Conservation (phyloP, 768 basidiomycete species). For the Mycena filopes region DNA sequence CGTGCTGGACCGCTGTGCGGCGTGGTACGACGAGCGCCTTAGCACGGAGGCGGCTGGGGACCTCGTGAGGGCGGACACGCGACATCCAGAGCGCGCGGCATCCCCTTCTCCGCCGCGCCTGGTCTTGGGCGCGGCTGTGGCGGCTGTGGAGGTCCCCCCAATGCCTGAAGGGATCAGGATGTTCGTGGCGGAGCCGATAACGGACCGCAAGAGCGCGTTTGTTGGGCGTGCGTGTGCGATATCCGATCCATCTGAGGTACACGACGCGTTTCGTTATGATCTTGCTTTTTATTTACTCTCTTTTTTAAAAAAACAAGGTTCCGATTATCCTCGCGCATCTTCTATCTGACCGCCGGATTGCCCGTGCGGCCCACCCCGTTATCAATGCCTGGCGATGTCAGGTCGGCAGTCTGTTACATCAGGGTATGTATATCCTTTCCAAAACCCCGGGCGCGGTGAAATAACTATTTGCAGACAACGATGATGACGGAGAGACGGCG, state of each 20-base stretch:
- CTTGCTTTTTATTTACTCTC: conserved; percentile 30
- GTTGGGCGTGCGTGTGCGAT: conserved; percentile 87
- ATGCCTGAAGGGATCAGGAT: conserved; percentile 76
- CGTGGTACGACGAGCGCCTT: conserved; percentile 79
- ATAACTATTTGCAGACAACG: conserved; percentile 71
- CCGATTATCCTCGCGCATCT: conserved; percentile 72
- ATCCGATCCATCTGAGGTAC: conserved; percentile 79
- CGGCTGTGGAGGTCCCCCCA: conserved; percentile 14
- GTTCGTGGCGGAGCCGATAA: conserved; percentile 79
- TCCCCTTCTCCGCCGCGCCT: conserved; percentile 35
- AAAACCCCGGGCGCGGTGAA: too few species aligned
- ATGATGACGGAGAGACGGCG: conserved; percentile 94
- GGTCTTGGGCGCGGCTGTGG: neutral
- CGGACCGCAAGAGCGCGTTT: conserved; percentile 87
- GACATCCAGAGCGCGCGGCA: conserved; percentile 30
- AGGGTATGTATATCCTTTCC: conserved; percentile 58
- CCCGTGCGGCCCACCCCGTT: conserved; percentile 80
- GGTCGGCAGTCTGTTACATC: conserved; percentile 72
- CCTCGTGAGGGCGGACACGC: conserved; percentile 64
- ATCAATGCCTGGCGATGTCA: conserved; percentile 89
- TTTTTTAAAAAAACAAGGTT: conserved; percentile 69
- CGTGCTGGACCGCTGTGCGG: conserved; percentile 70
- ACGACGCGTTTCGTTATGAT: neutral
- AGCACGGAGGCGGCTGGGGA: conserved; percentile 65
- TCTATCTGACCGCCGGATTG: conserved; percentile 76